Conservation (phyloP, 2,329 filamentous ascomycete genomes). For the Talaromyces sp. region DNA sequence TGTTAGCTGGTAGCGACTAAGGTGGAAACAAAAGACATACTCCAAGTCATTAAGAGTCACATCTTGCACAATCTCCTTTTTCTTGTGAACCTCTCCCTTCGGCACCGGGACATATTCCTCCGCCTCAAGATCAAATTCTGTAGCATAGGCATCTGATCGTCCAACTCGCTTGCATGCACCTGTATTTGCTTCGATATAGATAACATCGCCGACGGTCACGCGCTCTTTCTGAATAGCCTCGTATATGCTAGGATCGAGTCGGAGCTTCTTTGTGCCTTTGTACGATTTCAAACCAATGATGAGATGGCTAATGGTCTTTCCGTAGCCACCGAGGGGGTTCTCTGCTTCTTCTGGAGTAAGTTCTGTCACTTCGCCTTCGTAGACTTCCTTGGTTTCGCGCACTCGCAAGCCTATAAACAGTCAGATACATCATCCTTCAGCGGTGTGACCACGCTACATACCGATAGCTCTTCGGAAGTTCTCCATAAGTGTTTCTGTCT, state of each 20-base stretch:
- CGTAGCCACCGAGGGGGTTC: slow-evolving; percentile 94
- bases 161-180: slow-evolving; percentile 97
- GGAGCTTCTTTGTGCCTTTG: slow-evolving; percentile 95
- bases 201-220: slow-evolving; percentile 91
- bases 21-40: background rate
- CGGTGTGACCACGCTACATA: slow-evolving; percentile 29
- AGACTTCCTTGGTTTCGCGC: slow-evolving; percentile 98
- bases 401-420: slow-evolving; percentile 67
- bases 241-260: slow-evolving; percentile 96
- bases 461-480: slow-evolving; percentile 97
- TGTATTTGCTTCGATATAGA: slow-evolving; percentile 99
- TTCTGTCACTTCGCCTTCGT: slow-evolving; percentile 97
- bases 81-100: slow-evolving; percentile 99
- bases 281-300: slow-evolving; percentile 93
- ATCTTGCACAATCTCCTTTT: slow-evolving; percentile 99
- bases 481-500: slow-evolving; percentile 98
- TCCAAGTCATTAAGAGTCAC: slow-evolving; percentile 96
- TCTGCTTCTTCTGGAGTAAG: slow-evolving; percentile 96
- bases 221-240: slow-evolving; percentile 98
- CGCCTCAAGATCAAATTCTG: slow-evolving; percentile 96
- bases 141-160: slow-evolving; percentile 92
- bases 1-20: background rate
- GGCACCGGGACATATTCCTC: slow-evolving; percentile 99
- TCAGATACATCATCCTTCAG: slow-evolving; percentile 20
- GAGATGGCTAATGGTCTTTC: slow-evolving; percentile 93